Conservation (phyloP, 2,329 filamentous ascomycete species). For the Trichoderma oligosporum region DNA sequence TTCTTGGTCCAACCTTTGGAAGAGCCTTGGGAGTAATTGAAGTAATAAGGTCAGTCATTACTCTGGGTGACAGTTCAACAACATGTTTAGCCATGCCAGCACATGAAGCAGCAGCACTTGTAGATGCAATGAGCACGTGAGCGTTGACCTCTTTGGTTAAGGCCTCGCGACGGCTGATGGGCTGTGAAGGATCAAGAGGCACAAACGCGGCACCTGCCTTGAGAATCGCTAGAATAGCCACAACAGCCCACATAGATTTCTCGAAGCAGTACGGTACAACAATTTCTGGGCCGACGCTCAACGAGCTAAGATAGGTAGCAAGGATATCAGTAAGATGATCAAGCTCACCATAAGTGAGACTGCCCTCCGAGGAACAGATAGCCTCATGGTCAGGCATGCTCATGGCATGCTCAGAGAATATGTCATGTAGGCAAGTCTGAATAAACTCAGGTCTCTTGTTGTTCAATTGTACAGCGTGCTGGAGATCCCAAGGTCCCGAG, state of each 20-base stretch:
- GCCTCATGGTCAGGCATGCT: slow-evolving; percentile 10
- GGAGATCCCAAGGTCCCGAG: slow-evolving; percentile 10
- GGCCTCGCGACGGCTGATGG: slow-evolving; percentile 1
- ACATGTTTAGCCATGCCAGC: neutral
- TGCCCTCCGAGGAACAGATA: slow-evolving; percentile 13
- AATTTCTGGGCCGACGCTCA: slow-evolving; percentile 28
- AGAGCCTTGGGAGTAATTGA: neutral
- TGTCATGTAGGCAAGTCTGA: slow-evolving; percentile 3
- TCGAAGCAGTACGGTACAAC: slow-evolving; percentile 21
- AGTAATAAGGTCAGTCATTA: neutral
- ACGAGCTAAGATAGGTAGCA: slow-evolving; percentile 11
- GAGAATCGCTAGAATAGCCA: slow-evolving; percentile 27
- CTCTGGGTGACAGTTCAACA: slow-evolving; percentile 1
- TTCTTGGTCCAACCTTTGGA: neutral
- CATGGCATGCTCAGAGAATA: slow-evolving; percentile 1
- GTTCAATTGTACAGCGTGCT: slow-evolving; percentile 2
- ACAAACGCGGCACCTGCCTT: slow-evolving; percentile 30
- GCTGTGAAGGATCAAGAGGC: slow-evolving; percentile 27
- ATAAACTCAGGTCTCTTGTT: neutral
- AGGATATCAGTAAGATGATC: slow-evolving; percentile 4
- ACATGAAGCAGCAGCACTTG: neutral
- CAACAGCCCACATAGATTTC: slow-evolving; percentile 24
- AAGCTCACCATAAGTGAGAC: slow-evolving; percentile 14
- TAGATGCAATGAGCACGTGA: slow-evolving; percentile 17
- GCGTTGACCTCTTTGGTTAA: slow-evolving; percentile 18